Evolutionary conservation across 805 yeast genomes (phyloP).

Genomic region (Ogataea dorogensis): DNA sequence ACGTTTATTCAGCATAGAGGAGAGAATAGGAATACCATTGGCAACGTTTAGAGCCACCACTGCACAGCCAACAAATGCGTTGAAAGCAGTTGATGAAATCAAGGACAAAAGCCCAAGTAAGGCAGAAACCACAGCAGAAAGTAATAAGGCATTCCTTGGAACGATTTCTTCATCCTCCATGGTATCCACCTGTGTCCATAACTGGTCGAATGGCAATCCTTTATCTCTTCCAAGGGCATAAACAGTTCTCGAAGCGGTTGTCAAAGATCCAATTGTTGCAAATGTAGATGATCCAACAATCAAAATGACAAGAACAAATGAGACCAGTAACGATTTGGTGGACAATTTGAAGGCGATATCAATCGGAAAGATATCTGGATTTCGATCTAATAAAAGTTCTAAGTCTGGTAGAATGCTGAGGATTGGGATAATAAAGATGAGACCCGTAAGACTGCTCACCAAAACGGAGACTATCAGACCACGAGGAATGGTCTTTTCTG

Average conservation of each 20-base stretch:
- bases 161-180: constrained; percentile 53
- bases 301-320: constrained; percentile 64
- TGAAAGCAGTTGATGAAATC: constrained; percentile 70
- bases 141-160: constrained; percentile 66
- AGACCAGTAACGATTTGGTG: constrained; percentile 65
- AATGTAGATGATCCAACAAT: constrained; percentile 69
- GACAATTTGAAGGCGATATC: constrained; percentile 71
- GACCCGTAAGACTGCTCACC: constrained; percentile 65
- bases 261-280: constrained; percentile 76
- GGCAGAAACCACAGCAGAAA: constrained; percentile 62
- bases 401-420: constrained; percentile 71
- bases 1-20: constrained; percentile 59
- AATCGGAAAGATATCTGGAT: constrained; percentile 72
- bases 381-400: constrained; percentile 50
- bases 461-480: constrained; percentile 67
- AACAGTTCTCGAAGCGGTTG: constrained; percentile 81
- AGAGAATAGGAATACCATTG: constrained; percentile 70
- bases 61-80: constrained; percentile 81
- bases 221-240: constrained; percentile 82
- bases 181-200: constrained; percentile 65
- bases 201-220: constrained; percentile 63
- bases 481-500: constrained; percentile 71
- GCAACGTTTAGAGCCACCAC: constrained; percentile 74
- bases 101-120: constrained; percentile 63
- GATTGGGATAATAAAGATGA: constrained; percentile 70